Base-by-base conservation (phyloP, 306 rosid species). In the barrel medic (Medicago truncatula) region DNA sequence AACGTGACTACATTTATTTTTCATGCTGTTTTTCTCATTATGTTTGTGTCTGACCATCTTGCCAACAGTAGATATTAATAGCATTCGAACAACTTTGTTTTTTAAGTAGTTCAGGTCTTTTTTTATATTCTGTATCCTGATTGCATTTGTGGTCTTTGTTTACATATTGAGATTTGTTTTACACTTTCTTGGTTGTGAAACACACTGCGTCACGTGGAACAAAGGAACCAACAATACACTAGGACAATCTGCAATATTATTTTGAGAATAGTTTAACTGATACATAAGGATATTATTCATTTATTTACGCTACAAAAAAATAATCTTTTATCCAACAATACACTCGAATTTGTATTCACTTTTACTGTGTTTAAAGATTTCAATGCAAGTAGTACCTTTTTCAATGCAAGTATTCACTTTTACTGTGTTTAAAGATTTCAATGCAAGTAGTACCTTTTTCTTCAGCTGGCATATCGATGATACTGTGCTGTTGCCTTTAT, bases 41-140 rank as follows among this genome's bases (percentile, higher is more conserved):
- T 49, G 41, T 49, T 52, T 39, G 50, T 18, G 53, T 21, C 17
- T 52, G 75, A 20, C n/a, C n/a, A 14, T 67, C 65, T 60, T 75
- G 28, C 71, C 17, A 43, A 50, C 40, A 63, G 57, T 56, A 49
- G 57, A 44, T 16, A 25, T 31, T 31, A 31, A 31, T 31, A 31
- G 36, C 36, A 3, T 31, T 31, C 36, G 6, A 31, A 31, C 17
- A 20, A 46, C 62, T 72, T 40, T 20, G 31, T 23, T 15, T 64
- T 77, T 8, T 28, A 39, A 53, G 63, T 58, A 31, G 36, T 5
- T 4, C 5, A 31, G 36, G 36, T 31, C 36, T 3, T 3, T 31
- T 31, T 31, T 23, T 23, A 3, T 2, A 23, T 23, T 23, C 28
- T 31, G 36, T 31, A 31, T 31, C 0, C 6, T 31, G 36, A 31